These are phyloP conservation scores for Phlebiopsis flavidoalba DNA, from an alignment of 768 basidiomycete genomes.

Conservation along the genomic window DNA sequence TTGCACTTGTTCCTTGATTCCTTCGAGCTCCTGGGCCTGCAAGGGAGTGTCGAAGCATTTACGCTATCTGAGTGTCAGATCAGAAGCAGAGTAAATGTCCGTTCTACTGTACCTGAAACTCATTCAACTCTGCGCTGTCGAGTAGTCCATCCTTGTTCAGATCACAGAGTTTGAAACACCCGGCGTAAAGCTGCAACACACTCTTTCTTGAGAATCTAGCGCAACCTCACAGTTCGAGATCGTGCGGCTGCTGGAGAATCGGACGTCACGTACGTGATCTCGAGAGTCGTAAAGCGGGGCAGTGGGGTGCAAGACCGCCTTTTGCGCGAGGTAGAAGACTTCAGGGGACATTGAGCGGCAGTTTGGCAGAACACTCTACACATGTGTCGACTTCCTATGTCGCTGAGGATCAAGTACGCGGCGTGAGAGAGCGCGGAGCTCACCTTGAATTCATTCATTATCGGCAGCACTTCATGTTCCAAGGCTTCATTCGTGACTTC, in stretches of 20 bases:
- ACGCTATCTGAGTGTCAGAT: slow-evolving; percentile 41
- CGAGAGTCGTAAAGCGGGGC: slow-evolving; percentile 95
- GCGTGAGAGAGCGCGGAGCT: slow-evolving; percentile 8
- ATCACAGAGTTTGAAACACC: slow-evolving; percentile 97
- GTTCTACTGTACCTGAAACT: slow-evolving; percentile 75
- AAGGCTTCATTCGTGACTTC: slow-evolving; percentile 91
- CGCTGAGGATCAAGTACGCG: neutral
- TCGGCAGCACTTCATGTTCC: slow-evolving; percentile 91
- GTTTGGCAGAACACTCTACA: slow-evolving; percentile 92
- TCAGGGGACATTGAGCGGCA: slow-evolving; percentile 91
- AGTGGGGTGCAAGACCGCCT: slow-evolving; percentile 94
- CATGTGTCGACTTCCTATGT: slow-evolving; percentile 95
- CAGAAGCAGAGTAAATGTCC: neutral
- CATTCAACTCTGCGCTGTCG: slow-evolving; percentile 87
- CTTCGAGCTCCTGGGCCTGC: slow-evolving; percentile 89
- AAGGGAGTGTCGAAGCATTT: slow-evolving; percentile 95
- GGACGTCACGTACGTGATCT: slow-evolving; percentile 65
- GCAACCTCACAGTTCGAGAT: neutral
- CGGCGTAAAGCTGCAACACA: slow-evolving; percentile 83
- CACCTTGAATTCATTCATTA: slow-evolving; percentile 99
- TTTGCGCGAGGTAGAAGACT: slow-evolving; percentile 98
- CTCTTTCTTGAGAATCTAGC: slow-evolving; percentile 85
- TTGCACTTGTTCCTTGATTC: slow-evolving; percentile 90
- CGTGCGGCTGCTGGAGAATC: slow-evolving; percentile 3
- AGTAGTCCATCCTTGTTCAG: slow-evolving; percentile 90